Percentiles rank a stretch among this genome's conserved stretches.
Evolutionary conservation across 257 asterid genomes (phyloP).

Genomic region (Haberlea rhodopensis): DNA sequence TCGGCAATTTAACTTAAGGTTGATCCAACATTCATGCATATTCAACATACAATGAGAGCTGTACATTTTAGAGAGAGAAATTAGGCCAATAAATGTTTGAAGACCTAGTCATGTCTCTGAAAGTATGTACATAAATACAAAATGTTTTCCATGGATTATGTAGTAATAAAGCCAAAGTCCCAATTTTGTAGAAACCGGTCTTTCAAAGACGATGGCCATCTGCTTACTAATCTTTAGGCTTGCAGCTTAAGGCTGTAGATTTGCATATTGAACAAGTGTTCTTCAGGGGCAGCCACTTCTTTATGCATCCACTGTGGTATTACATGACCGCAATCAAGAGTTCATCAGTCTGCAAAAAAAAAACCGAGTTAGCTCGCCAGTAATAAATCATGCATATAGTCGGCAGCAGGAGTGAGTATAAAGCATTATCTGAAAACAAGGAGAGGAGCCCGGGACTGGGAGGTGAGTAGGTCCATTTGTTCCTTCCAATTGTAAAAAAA

Average conservation of each 20-base stretch:
- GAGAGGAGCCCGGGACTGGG: background rate
- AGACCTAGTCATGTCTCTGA: background rate
- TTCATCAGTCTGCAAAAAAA: slow-evolving; percentile 45
- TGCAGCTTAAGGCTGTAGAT: slow-evolving; percentile 49
- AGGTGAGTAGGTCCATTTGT: no score
- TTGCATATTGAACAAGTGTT: slow-evolving; percentile 72
- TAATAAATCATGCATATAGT: background rate
- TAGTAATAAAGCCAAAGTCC: slow-evolving; percentile 28
- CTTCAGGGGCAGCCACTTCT: slow-evolving; percentile 65
- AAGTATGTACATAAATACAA: no score
- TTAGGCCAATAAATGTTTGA: slow-evolving; percentile 25
- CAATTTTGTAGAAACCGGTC: slow-evolving; percentile 16
- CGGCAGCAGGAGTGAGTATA: background rate
- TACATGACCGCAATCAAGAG: slow-evolving; percentile 63
- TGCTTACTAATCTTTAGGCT: slow-evolving; percentile 34
- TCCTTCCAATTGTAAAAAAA: no score
- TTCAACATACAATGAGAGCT: slow-evolving; percentile 34
- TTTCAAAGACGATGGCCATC: slow-evolving; percentile 18
- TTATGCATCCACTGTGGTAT: slow-evolving; percentile 66
- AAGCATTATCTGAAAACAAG: background rate
- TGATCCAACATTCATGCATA: no score
- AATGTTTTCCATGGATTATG: slow-evolving; percentile 22
- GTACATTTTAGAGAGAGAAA: slow-evolving; percentile 51
- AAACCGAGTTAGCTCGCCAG: background rate
- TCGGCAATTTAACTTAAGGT: no score